These are phyloP conservation scores for Cymbidium sinense DNA, from an alignment of 106 monocot species.

Conservation along the genomic window DNA sequence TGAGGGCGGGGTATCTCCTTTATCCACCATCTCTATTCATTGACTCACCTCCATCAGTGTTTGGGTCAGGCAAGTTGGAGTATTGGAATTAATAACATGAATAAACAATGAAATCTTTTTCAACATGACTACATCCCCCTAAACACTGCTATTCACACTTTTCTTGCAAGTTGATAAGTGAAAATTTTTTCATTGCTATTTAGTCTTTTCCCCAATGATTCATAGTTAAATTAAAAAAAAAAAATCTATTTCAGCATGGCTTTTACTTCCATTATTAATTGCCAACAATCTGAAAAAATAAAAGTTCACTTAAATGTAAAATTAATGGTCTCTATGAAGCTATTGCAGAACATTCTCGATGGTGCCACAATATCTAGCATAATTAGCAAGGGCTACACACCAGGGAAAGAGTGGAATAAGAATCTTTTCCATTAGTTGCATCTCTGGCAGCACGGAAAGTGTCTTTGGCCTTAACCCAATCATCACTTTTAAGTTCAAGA, in stretches of 20 bases:
- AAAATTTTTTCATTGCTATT: neutral
- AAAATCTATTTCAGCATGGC: neutral
- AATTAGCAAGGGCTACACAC: constrained; percentile 22
- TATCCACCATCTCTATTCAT: too few relatives aligned
- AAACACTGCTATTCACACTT: neutral
- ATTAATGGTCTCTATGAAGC: neutral
- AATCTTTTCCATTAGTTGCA: constrained; percentile 92
- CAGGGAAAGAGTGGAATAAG: constrained; percentile 77
- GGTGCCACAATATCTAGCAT: neutral
- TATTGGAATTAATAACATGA: too few relatives aligned
- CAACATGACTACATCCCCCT: too few relatives aligned
- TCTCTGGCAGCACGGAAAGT: constrained; percentile 80
- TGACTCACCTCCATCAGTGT: too few relatives aligned
- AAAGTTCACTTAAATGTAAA: neutral
- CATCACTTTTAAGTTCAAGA: constrained; percentile 86
- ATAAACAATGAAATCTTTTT: too few relatives aligned
- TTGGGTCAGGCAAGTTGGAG: too few relatives aligned
- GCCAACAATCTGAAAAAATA: neutral
- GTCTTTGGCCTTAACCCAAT: constrained; percentile 98
- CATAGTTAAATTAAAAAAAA: neutral
- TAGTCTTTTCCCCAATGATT: too few relatives aligned
- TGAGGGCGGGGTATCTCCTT: too few relatives aligned
- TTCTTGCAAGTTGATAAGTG: neutral
- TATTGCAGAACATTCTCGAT: too few relatives aligned
- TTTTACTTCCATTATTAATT: neutral